phyloP scores from a whole-genome alignment of 306 rosid species.

The Cicer bijugum region DNA sequence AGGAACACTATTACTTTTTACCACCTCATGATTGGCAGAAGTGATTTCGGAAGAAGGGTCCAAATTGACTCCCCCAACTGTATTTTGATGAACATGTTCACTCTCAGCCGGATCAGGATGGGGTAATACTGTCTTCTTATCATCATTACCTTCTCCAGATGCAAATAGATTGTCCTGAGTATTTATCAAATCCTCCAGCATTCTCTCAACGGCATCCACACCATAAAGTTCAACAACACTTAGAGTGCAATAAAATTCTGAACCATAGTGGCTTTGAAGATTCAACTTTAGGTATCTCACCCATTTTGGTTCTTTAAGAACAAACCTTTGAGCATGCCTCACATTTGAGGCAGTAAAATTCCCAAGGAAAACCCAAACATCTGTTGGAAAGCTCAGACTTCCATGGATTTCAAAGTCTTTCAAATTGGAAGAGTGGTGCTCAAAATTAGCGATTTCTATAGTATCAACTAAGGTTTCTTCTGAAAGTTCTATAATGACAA shows the following conservation, averaged over 20 bases:
- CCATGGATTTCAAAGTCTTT: constrained; percentile 82
- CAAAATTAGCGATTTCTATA: constrained; percentile 84
- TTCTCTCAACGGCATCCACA: constrained; percentile 94
- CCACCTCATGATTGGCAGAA: constrained; percentile 53
- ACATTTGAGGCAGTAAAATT: constrained; percentile 83
- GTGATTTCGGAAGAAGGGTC: constrained; percentile 50
- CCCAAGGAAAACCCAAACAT: constrained; percentile 81
- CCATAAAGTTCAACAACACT: constrained; percentile 81
- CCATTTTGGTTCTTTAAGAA: constrained; percentile 89
- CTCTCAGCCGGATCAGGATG: constrained; percentile 54
- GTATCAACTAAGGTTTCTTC: constrained; percentile 95
- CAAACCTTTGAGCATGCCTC: constrained; percentile 75
- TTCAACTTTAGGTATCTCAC: constrained; percentile 91
- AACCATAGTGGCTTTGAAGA: constrained; percentile 81
- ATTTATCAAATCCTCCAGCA: constrained; percentile 89
- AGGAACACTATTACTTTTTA: constrained; percentile 56
- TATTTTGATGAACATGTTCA: constrained; percentile 48
- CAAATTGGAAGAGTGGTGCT: constrained; percentile 91
- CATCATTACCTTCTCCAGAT: constrained; percentile 59
- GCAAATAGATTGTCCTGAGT: constrained; percentile 54
- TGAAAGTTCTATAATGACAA: constrained; percentile 83
- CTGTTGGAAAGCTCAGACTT: constrained; percentile 85
- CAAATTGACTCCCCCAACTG: constrained; percentile 48
- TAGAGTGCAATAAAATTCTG: constrained; percentile 94
- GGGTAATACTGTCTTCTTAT: constrained; percentile 52